Evolutionary conservation across 2,329 filamentous ascomycete genomes (phyloP).

Genomic region (Claviceps capensis): DNA sequence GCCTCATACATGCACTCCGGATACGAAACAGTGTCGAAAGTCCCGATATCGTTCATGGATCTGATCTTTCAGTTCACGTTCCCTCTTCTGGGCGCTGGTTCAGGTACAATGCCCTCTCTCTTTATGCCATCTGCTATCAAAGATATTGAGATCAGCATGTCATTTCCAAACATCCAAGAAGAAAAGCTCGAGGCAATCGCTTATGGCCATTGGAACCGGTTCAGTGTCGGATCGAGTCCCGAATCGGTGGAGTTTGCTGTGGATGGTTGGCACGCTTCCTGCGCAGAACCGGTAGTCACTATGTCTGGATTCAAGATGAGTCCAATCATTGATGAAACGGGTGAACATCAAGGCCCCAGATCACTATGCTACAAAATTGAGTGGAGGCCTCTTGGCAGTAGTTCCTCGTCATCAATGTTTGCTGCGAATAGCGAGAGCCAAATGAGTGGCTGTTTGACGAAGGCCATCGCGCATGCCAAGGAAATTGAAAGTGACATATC

Average conservation of each 20-base stretch:
- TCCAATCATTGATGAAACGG: conserved; percentile 23
- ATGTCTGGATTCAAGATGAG: conserved; percentile 25
- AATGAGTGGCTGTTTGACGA: not conserved
- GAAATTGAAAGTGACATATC: not conserved
- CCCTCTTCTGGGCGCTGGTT: conserved; percentile 23
- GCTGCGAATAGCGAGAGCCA: too few relatives aligned
- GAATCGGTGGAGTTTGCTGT: conserved; percentile 21
- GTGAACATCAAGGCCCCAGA: conserved; percentile 10
- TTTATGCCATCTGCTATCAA: conserved; percentile 24
- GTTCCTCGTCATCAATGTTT: conserved; percentile 7
- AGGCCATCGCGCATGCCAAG: not conserved
- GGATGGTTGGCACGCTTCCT: conserved; percentile 18
- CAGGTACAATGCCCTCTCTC: conserved; percentile 15
- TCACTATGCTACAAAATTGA: conserved; percentile 30
- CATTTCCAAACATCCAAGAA: conserved; percentile 14
- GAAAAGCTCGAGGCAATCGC: conserved; percentile 16
- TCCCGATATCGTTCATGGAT: conserved; percentile 34
- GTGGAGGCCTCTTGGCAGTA: conserved; percentile 21
- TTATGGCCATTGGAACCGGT: conserved; percentile 12
- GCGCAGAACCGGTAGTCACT: conserved; percentile 19
- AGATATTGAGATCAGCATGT: conserved; percentile 14
- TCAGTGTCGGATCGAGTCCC: conserved; percentile 11
- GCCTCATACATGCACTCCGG: conserved; percentile 28
- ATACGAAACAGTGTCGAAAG: conserved; percentile 27
- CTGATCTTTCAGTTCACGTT: conserved; percentile 27